Percentiles rank a stretch among this genome's conserved stretches.
These are phyloP conservation scores for Leccinellum luteum DNA, from an alignment of 768 basidiomycete species.

Conservation along the genomic window DNA sequence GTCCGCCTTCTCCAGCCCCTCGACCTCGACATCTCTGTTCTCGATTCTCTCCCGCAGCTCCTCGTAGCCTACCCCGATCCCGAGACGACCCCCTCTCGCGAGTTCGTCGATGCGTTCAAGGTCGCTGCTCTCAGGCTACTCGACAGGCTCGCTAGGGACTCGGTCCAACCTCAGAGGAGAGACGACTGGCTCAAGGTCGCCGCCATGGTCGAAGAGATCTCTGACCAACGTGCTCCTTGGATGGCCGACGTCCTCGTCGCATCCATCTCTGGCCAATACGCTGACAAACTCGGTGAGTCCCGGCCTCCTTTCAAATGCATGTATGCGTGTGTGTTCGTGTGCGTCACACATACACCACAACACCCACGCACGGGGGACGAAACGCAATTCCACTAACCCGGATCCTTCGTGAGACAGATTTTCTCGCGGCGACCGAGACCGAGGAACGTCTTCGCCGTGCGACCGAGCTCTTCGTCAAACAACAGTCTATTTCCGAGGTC, in stretches of 20 bases:
- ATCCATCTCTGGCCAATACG: slow-evolving; percentile 53
- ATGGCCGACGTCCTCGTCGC: slow-evolving; percentile 77
- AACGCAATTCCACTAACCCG: slow-evolving; percentile 1
- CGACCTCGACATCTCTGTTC: slow-evolving; percentile 25
- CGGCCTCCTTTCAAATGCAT: background rate
- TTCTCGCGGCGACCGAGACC: slow-evolving; percentile 57
- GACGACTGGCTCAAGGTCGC: slow-evolving; percentile 71
- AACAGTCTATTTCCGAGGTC: slow-evolving; percentile 75
- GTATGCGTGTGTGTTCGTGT: background rate
- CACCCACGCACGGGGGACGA: background rate
- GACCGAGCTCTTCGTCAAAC: slow-evolving; percentile 70
- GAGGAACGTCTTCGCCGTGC: slow-evolving; percentile 65
- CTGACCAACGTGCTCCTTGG: slow-evolving; percentile 61
- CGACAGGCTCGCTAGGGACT: slow-evolving; percentile 54
- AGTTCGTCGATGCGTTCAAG: slow-evolving; percentile 66
- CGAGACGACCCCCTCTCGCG: slow-evolving; percentile 45
- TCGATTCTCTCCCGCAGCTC: slow-evolving; percentile 36
- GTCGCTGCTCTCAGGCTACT: slow-evolving; percentile 62
- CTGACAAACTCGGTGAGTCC: slow-evolving; percentile 66
- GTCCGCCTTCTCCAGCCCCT: slow-evolving; percentile 51
- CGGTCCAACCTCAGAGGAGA: slow-evolving; percentile 44
- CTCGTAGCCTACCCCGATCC: slow-evolving; percentile 47
- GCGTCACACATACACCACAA: background rate
- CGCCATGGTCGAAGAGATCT: slow-evolving; percentile 69
- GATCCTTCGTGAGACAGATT: slow-evolving; percentile 37